Percentiles rank a stretch among this genome's conserved stretches.
phyloP scores from a whole-genome alignment of 2,329 filamentous ascomycete species.

The Boeremia exigua region DNA sequence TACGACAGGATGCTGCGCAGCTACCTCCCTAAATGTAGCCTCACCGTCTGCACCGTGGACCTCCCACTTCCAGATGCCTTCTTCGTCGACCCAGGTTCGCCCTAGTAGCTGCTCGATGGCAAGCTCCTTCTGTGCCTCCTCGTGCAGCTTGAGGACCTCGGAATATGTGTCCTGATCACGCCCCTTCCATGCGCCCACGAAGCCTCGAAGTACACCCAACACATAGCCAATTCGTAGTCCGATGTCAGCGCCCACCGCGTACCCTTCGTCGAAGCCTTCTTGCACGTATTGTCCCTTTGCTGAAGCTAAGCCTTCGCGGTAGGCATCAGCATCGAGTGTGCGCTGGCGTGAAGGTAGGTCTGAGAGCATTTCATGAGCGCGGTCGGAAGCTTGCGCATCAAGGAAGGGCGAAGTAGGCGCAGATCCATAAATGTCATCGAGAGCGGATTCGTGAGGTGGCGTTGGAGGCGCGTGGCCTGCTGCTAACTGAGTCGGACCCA shows the following conservation, averaged over 20 bases:
- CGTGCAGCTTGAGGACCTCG: constrained; percentile 41
- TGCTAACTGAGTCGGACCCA: constrained; percentile 36
- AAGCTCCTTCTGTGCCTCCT: constrained; percentile 64
- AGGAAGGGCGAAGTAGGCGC: constrained; percentile 48
- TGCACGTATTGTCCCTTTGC: constrained; percentile 82
- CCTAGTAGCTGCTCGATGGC: constrained; percentile 68
- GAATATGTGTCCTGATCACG: constrained; percentile 32
- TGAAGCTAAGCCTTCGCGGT: constrained; percentile 81
- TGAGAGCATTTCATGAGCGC: constrained; percentile 58
- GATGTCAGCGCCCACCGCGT: constrained; percentile 79
- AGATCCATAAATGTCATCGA: constrained; percentile 58
- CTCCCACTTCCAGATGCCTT: constrained; percentile 74
- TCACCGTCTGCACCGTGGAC: constrained; percentile 51
- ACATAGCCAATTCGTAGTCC: constrained; percentile 76
- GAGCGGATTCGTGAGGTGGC: constrained; percentile 41
- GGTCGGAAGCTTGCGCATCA: constrained; percentile 7
- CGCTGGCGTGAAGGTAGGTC: constrained; percentile 77
- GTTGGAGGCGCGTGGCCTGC: constrained; percentile 40
- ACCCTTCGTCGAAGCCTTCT: constrained; percentile 89
- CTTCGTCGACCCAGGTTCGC: constrained; percentile 68
- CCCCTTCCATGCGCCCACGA: constrained; percentile 59
- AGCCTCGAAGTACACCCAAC: constrained; percentile 77
- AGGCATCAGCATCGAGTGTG: constrained; percentile 83
- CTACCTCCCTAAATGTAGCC: constrained; percentile 56
- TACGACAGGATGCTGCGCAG: constrained; percentile 70